These are phyloP conservation scores for Hypoxylon sp. DNA, from an alignment of 2,329 filamentous ascomycete species.

Conservation along the genomic window DNA sequence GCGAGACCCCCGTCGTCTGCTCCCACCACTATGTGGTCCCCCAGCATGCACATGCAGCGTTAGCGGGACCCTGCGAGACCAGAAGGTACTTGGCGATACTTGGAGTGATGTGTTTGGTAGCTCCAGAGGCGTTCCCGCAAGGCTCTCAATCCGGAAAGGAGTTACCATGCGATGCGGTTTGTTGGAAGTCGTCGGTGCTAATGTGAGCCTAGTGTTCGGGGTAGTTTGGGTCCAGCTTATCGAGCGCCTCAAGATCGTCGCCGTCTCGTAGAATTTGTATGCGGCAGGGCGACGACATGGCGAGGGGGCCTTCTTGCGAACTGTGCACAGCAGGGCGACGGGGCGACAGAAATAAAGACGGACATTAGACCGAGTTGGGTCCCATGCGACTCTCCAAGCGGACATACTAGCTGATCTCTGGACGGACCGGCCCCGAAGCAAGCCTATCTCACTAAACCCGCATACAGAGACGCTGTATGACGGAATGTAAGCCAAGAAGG, in stretches of 20 bases:
- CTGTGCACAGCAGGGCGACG: slow-evolving; percentile 33
- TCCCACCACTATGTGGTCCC: slow-evolving; percentile 49
- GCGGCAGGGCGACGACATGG: slow-evolving; percentile 28
- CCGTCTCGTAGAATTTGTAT: slow-evolving; percentile 30
- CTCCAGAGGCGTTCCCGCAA: slow-evolving; percentile 29
- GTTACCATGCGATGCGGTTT: slow-evolving; percentile 28
- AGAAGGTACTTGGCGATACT: slow-evolving; percentile 49
- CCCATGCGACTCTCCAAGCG: slow-evolving; percentile 20
- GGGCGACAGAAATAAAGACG: slow-evolving; percentile 31
- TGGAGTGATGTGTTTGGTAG: slow-evolving; percentile 40
- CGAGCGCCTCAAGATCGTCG: slow-evolving; percentile 24
- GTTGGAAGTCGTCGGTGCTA: slow-evolving; percentile 28
- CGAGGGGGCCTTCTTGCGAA: slow-evolving; percentile 32
- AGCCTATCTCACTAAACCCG: slow-evolving; percentile 41
- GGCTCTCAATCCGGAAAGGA: slow-evolving; percentile 36
- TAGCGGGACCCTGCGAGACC: slow-evolving; percentile 46
- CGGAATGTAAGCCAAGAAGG: slow-evolving; percentile 37
- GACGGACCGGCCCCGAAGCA: slow-evolving; percentile 35
- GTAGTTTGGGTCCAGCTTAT: slow-evolving; percentile 24
- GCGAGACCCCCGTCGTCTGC: slow-evolving; percentile 45
- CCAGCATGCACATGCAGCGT: slow-evolving; percentile 48
- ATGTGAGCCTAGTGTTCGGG: slow-evolving; percentile 21
- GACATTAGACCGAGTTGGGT: slow-evolving; percentile 34
- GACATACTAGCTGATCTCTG: slow-evolving; percentile 28
- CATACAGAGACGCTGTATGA: slow-evolving; percentile 23